These are phyloP conservation scores for Teunomyces panamensis DNA, from an alignment of 805 yeast genomes.

Conservation along the genomic window DNA sequence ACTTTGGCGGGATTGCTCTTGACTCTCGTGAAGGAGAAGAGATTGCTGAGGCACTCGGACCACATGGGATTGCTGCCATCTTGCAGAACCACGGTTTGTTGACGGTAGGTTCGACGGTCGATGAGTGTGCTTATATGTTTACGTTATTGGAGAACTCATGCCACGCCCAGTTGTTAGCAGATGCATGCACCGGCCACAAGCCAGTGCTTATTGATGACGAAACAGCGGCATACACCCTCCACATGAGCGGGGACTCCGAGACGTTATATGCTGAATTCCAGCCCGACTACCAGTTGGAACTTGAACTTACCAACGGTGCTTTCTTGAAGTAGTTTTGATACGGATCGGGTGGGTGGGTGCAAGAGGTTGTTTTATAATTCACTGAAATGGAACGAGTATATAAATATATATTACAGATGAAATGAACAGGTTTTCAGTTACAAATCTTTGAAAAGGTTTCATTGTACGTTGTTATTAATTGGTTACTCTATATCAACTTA, in stretches of 20 bases:
- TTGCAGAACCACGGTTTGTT: slow-evolving; percentile 72
- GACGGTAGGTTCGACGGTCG: slow-evolving; percentile 68
- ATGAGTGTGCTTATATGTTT: slow-evolving; percentile 70
- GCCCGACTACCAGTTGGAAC: slow-evolving; percentile 54
- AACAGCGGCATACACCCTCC: slow-evolving; percentile 60
- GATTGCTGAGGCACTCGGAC: slow-evolving; percentile 60
- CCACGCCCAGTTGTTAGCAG: slow-evolving; percentile 63
- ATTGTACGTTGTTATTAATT: neutral
- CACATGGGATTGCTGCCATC: slow-evolving; percentile 52
- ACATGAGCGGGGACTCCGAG: slow-evolving; percentile 62
- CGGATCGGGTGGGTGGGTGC: no score
- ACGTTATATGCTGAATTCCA: slow-evolving; percentile 71
- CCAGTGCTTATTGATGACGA: slow-evolving; percentile 38
- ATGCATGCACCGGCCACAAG: slow-evolving; percentile 46
- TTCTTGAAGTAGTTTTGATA: slow-evolving; percentile 15
- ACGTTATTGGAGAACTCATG: slow-evolving; percentile 63
- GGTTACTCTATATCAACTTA: neutral
- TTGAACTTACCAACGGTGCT: slow-evolving; percentile 17
- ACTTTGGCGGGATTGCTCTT: slow-evolving; percentile 79
- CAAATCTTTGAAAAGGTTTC: neutral
- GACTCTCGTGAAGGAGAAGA: slow-evolving; percentile 61
- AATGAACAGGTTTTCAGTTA: no score
- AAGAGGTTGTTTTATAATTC: neutral
- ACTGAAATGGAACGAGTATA: no score
- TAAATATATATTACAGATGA: no score